These are phyloP conservation scores for Melastoma malabathricum DNA, from an alignment of 345 rosid genomes.

Conservation along the genomic window DNA sequence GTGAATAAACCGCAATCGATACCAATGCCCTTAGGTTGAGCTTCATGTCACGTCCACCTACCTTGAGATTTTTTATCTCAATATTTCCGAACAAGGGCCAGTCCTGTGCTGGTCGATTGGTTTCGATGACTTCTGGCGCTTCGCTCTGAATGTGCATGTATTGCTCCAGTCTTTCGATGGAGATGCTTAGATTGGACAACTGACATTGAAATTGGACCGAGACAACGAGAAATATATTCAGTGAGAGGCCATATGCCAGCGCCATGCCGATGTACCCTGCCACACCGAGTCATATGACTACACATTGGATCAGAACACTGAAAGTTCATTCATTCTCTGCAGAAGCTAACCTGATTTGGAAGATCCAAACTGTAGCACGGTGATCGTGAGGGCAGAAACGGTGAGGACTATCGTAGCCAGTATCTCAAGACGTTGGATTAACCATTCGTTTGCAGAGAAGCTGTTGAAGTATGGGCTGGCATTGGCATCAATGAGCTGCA, in stretches of 20 bases:
- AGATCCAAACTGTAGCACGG: slow-evolving; percentile 34
- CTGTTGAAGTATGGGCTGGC: slow-evolving; percentile 39
- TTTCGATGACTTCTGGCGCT: slow-evolving; percentile 45
- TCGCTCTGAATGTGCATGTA: slow-evolving; percentile 56
- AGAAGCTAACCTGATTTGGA: slow-evolving; percentile 50
- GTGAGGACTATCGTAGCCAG: slow-evolving; percentile 40
- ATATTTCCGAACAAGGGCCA: slow-evolving; percentile 51
- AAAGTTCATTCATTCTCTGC: too few species aligned
- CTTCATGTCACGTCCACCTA: neutral
- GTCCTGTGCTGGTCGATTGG: slow-evolving; percentile 17
- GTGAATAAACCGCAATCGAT: neutral
- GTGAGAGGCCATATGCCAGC: slow-evolving; percentile 45
- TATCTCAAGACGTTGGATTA: slow-evolving; percentile 46
- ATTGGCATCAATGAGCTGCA: slow-evolving; percentile 33
- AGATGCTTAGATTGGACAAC: slow-evolving; percentile 26
- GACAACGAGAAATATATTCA: slow-evolving; percentile 29
- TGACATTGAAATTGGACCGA: slow-evolving; percentile 41
- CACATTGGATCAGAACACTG: slow-evolving; percentile 1
- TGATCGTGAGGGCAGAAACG: slow-evolving; percentile 43
- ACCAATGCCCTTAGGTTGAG: neutral
- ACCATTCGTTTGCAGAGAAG: slow-evolving; percentile 47
- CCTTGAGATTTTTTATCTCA: slow-evolving; percentile 34
- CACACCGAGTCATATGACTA: neutral
- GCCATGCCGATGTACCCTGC: slow-evolving; percentile 58
- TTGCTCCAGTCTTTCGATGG: slow-evolving; percentile 58